phyloP scores from a whole-genome alignment of 1,284 basidiomycete species.

The Gymnopus androsaceus region DNA sequence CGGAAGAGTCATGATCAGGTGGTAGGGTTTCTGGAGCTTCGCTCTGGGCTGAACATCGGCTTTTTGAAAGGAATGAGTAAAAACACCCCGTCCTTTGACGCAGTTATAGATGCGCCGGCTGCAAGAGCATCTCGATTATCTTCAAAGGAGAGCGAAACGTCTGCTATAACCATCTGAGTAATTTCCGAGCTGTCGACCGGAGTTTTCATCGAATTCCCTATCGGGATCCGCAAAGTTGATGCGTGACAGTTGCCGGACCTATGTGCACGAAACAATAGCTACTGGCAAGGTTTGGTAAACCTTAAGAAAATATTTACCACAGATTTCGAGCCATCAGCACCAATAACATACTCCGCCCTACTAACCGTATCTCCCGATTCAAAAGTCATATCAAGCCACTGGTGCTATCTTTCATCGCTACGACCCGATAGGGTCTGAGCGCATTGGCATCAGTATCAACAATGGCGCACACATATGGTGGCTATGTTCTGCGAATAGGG shows the following conservation, averaged over 20 bases:
- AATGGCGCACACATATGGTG: no score
- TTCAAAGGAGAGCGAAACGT: conserved; percentile 37
- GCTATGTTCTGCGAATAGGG: no score
- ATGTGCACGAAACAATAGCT: background rate
- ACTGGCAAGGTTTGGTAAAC: conserved; percentile 10
- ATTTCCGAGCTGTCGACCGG: conserved; percentile 29
- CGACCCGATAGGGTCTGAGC: conserved; percentile 36
- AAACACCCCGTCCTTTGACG: conserved; percentile 25
- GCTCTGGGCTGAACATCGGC: background rate
- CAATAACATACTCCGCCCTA: conserved; percentile 51
- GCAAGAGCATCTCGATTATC: conserved; percentile 15
- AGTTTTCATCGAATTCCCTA: conserved; percentile 16
- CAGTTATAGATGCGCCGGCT: conserved; percentile 16
- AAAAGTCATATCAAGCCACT: conserved; percentile 46
- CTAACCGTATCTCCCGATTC: conserved; percentile 54
- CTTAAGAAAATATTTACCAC: conserved; percentile 40
- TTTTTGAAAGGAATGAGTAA: conserved; percentile 29
- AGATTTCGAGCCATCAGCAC: conserved; percentile 58
- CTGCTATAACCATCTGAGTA: conserved; percentile 36
- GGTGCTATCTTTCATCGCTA: conserved; percentile 27
- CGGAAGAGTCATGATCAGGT: conserved; percentile 3
- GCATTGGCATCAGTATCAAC: conserved; percentile 34
- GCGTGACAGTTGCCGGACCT: conserved; percentile 36
- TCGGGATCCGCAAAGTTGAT: conserved; percentile 32
- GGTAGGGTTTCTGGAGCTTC: no score